These are phyloP conservation scores for Rosa multiflora DNA, from an alignment of 306 rosid species.

Conservation along the genomic window DNA sequence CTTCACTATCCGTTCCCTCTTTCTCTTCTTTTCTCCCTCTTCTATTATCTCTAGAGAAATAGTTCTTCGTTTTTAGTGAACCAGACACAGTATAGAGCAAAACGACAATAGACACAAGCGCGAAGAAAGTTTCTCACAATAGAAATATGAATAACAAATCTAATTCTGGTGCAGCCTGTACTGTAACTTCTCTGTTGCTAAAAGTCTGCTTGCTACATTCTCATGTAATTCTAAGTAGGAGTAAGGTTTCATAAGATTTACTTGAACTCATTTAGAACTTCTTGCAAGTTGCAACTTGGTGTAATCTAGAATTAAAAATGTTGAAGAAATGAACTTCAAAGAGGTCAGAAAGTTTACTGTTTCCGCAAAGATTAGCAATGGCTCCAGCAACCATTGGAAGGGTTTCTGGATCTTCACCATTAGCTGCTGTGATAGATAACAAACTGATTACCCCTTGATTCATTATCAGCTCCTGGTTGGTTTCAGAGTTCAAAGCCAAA, in stretches of 20 bases:
- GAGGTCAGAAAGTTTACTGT: conserved; percentile 56
- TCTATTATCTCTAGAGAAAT: too few species aligned
- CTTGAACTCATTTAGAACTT: not conserved
- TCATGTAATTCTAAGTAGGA: not conserved
- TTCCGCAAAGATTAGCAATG: conserved; percentile 94
- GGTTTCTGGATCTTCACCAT: conserved; percentile 94
- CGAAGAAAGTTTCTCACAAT: too few species aligned
- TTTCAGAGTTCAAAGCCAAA: conserved; percentile 54
- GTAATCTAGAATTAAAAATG: conserved; percentile 2
- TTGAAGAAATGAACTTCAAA: conserved; percentile 13
- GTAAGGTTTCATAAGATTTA: not conserved
- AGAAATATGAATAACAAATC: too few species aligned
- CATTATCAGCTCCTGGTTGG: conserved; percentile 98
- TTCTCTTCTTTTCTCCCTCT: too few species aligned
- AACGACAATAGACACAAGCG: too few species aligned
- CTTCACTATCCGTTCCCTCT: too few species aligned
- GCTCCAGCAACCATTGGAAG: conserved; percentile 99
- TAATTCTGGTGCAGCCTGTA: too few species aligned
- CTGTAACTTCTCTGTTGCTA: too few species aligned
- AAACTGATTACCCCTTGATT: conserved; percentile 91
- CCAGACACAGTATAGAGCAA: too few species aligned
- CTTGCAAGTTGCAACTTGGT: not conserved
- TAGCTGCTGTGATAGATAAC: conserved; percentile 74
- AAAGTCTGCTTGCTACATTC: too few species aligned
- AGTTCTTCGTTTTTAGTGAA: too few species aligned